Conservation (phyloP, 208 protist species). For the Porcisia hertigi region DNA sequence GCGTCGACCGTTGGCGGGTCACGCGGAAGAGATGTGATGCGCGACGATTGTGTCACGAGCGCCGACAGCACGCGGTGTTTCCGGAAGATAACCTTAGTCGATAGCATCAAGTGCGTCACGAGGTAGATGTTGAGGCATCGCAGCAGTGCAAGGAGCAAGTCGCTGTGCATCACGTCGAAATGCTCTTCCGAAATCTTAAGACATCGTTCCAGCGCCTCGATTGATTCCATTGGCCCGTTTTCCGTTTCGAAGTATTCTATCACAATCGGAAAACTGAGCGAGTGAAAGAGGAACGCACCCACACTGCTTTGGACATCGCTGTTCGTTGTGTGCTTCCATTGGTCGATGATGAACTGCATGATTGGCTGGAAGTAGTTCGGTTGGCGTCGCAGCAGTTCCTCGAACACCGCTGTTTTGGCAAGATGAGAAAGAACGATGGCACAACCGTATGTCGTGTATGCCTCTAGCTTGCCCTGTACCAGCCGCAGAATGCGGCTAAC, state of each 20-base stretch:
- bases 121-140: conserved; percentile 83
- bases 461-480: conserved; percentile 37
- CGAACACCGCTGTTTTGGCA: conserved; percentile 63
- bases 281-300: conserved; percentile 74
- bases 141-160: conserved; percentile 56
- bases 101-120: conserved; percentile 79
- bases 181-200: conserved; percentile 69
- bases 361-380: conserved; percentile 63
- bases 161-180: conserved; percentile 68
- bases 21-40: conserved; percentile 61
- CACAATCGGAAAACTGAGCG: conserved; percentile 81
- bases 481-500: conserved; percentile 55
- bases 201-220: conserved; percentile 52
- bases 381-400: conserved; percentile 74
- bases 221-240: conserved; percentile 49
- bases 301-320: conserved; percentile 74
- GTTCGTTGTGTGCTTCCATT: conserved; percentile 58
- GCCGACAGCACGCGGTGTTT: conserved; percentile 75
- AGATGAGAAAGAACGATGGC: conserved; percentile 75
- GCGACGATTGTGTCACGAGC: conserved; percentile 69
- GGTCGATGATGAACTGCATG: conserved; percentile 70
- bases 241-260: conserved; percentile 67
- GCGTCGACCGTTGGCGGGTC: conserved; percentile 73
- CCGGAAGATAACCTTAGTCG: conserved; percentile 81
- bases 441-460: conserved; percentile 64